Percentiles rank a stretch among this genome's conserved stretches.
These are phyloP conservation scores for Silene uniflora DNA, from an alignment of 148 eudicot genomes.

Conservation along the genomic window DNA sequence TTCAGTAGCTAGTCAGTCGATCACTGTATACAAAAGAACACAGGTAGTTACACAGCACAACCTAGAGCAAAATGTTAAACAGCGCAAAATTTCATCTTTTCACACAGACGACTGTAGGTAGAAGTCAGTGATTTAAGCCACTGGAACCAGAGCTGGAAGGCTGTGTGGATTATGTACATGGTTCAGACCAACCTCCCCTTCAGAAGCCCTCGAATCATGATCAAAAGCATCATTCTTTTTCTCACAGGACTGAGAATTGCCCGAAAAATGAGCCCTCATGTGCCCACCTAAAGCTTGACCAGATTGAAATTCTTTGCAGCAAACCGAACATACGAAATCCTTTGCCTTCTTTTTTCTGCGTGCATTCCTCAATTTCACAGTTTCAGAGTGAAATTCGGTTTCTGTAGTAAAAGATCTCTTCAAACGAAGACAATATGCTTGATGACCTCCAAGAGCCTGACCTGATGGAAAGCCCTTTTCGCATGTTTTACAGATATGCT, in stretches of 20 bases:
- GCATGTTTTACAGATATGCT: slow-evolving; percentile 26
- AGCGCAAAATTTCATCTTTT: not conserved
- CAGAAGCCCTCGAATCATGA: slow-evolving; percentile 5
- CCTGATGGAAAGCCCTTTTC: slow-evolving; percentile 28
- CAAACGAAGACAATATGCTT: slow-evolving; percentile 19
- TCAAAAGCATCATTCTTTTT: slow-evolving; percentile 11
- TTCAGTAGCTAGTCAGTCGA: slow-evolving; percentile 2
- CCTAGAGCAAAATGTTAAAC: not conserved
- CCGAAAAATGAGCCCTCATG: slow-evolving; percentile 52
- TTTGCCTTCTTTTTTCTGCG: slow-evolving; percentile 26
- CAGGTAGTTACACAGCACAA: not conserved
- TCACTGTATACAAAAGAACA: not conserved
- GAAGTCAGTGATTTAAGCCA: not conserved
- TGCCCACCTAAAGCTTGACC: slow-evolving; percentile 67
- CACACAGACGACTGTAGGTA: not conserved
- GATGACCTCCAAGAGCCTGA: slow-evolving; percentile 38
- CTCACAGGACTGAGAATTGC: slow-evolving; percentile 20
- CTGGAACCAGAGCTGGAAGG: slow-evolving; percentile 13
- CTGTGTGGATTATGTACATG: not conserved
- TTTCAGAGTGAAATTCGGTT: not conserved
- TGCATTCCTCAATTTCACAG: not conserved
- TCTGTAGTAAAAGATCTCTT: not conserved
- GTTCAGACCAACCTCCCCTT: slow-evolving; percentile 2
- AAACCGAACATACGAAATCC: slow-evolving; percentile 31
- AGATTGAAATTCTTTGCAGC: slow-evolving; percentile 42